Conservation (phyloP, 208 protist species). For the Leishmania aethiopica region DNA sequence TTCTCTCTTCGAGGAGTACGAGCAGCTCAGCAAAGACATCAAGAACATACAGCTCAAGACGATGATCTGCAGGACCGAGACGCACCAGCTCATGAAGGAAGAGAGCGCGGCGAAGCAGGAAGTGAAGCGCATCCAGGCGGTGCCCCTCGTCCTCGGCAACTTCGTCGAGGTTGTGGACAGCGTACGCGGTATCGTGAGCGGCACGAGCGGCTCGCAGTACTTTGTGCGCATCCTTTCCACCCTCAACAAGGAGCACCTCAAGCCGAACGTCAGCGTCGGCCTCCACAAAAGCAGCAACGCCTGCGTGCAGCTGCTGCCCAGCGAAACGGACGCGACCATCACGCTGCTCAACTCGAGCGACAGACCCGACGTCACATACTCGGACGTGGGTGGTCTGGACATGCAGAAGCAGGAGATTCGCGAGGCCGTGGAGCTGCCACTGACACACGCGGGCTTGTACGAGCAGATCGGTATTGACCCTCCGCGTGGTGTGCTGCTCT, state of each 20-base stretch:
- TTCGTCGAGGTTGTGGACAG: conserved; percentile 99
- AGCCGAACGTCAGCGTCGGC: conserved; percentile 99
- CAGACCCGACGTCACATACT: conserved; percentile 95
- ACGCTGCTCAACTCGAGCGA: conserved; percentile 93
- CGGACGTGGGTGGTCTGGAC: conserved; percentile 98
- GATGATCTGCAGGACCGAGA: conserved; percentile 90
- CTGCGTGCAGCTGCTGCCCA: conserved; percentile 98
- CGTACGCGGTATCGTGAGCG: conserved; percentile 94
- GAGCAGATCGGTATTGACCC: conserved; percentile 99
- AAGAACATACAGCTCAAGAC: conserved; percentile 88
- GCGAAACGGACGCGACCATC: conserved; percentile 98
- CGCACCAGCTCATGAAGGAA: conserved; percentile 88
- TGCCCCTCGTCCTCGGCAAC: conserved; percentile 99
- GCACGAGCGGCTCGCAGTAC: conserved; percentile 97
- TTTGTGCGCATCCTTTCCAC: conserved; percentile 98
- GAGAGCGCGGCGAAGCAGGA: conserved; percentile 92
- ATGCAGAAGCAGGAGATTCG: conserved; percentile 99
- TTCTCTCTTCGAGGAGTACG: conserved; percentile 84
- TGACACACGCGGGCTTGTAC: conserved; percentile 99
- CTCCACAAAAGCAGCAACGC: conserved; percentile 99
- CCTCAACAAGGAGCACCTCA: conserved; percentile 98
- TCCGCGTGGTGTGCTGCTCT: conserved; percentile 99
- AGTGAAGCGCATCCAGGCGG: conserved; percentile 99
- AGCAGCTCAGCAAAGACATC: conserved; percentile 67
- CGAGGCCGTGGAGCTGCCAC: conserved; percentile 99